A percentile compares a stretch with the other conserved stretches of the same genome.
phyloP scores from a whole-genome alignment of 2,329 filamentous ascomycete genomes.

The Hortaea sp. region DNA sequence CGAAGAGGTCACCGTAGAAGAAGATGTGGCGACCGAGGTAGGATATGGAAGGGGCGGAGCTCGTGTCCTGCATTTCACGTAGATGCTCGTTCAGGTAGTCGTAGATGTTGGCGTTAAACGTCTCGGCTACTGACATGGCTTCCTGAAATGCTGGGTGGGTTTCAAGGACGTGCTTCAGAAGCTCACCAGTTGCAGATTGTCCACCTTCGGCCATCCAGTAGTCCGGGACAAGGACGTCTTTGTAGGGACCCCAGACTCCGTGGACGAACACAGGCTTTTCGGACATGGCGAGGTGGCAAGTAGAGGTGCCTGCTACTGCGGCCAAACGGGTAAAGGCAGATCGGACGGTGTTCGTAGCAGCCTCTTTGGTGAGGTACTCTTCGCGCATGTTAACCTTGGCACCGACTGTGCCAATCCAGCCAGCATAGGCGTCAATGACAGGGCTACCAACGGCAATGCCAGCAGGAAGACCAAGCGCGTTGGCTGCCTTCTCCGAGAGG shows the following conservation, averaged over 20 bases:
- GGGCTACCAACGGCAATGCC: constrained; percentile 91
- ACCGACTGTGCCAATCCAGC: constrained; percentile 98
- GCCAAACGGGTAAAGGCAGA: constrained; percentile 90
- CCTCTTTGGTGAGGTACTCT: constrained; percentile 56
- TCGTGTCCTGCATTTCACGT: constrained; percentile 59
- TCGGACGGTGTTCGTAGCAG: constrained; percentile 71
- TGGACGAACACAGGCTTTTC: constrained; percentile 85
- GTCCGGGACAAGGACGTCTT: constrained; percentile 80
- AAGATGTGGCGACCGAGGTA: constrained; percentile 91
- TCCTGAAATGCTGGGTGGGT: constrained; percentile 86
- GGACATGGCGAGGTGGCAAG: constrained; percentile 94
- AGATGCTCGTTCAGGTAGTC: constrained; percentile 89
- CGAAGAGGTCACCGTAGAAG: constrained; percentile 97
- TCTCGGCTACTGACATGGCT: constrained; percentile 67
- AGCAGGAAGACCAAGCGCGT: constrained; percentile 71
- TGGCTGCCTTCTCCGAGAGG: constrained; percentile 71
- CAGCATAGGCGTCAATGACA: constrained; percentile 96
- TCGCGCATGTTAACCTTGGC: constrained; percentile 68
- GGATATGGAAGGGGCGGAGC: constrained; percentile 63
- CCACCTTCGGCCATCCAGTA: constrained; percentile 98
- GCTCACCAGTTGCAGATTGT: constrained; percentile 89
- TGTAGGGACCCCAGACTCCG: constrained; percentile 94
- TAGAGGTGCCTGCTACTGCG: constrained; percentile 91
- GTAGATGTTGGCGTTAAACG: constrained; percentile 81
- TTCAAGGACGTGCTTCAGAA: constrained; percentile 88